Evolutionary conservation across 1,284 basidiomycete genomes (phyloP).

Genomic region (Phylloboletellus chloephorus): DNA sequence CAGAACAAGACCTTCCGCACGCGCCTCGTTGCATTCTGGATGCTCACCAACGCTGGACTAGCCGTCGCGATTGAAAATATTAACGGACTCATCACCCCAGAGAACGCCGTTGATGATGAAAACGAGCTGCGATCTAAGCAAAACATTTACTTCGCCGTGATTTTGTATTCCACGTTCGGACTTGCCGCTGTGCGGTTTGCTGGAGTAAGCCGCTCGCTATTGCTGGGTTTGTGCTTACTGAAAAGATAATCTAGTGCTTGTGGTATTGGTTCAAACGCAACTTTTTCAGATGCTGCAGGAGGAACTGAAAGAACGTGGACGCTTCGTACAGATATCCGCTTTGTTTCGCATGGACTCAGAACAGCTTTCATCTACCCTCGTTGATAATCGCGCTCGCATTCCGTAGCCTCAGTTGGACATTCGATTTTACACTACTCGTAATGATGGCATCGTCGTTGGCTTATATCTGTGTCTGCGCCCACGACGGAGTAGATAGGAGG

Average conservation of each 20-base stretch:
- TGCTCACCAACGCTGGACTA: constrained; percentile 75
- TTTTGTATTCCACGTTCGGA: constrained; percentile 87
- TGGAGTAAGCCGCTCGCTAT: constrained; percentile 55
- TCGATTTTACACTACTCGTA: constrained; percentile 23
- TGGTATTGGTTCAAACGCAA: constrained; percentile 82
- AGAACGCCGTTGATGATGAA: constrained; percentile 41
- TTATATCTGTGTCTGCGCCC: constrained; percentile 21
- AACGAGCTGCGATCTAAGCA: constrained; percentile 52
- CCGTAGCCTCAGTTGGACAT: constrained; percentile 19
- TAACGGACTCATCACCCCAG: constrained; percentile 62
- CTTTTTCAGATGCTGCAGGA: constrained; percentile 75
- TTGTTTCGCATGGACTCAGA: constrained; percentile 26
- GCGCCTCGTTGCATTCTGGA: constrained; percentile 81
- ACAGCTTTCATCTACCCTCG: constrained; percentile 32
- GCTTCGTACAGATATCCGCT: constrained; percentile 11
- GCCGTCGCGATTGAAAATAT: constrained; percentile 82
- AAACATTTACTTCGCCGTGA: constrained; percentile 75
- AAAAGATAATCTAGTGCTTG: constrained; percentile 51
- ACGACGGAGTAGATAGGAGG: constrained; percentile 23
- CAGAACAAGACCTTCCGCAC: constrained; percentile 94
- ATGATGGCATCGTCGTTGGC: constrained; percentile 13
- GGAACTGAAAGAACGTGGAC: constrained; percentile 42
- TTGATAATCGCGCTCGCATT: constrained; percentile 23
- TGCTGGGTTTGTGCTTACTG: constrained; percentile 5
- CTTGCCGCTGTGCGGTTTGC: constrained; percentile 77